Evolutionary conservation across 441 rosid species (phyloP), one percentile per base, ranked within the genome.

Genomic region (Pelargonium citronellum): DNA sequence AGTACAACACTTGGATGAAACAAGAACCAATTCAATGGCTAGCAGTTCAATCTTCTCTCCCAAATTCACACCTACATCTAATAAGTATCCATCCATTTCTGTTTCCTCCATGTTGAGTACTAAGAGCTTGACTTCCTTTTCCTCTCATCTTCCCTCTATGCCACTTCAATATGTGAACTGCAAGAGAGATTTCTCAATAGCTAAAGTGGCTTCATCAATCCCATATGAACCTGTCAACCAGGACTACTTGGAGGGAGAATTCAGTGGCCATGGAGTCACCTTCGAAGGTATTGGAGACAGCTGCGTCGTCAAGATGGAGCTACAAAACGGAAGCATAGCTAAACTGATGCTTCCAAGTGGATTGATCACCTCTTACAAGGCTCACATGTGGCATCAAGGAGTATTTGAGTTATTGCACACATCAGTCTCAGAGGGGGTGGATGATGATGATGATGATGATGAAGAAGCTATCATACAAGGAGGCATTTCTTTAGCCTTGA

Each of bases 341-440:
- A 87, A 79, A 16, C 77, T 94, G 61, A 75, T 87, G 94, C 79
- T 94, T 11, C 86, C 92, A 4, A 77, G 80, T 74, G 97, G 95
- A 3, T 74, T 87, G 81, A 75, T 94, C 78, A 86, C 96, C 9
- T 94, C 97, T 0, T 91, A 90, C 81, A 91, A 91, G 81, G 89
- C 87, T 49, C 82, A 62, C 8, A 81, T 90, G 86, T 90, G 97
- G 97, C 95, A 90, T 15, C 94, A 95, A 1, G 92, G 84, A 39
- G 78, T 75, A 13, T 62, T 85, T n/a, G 99, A 94, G 83, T 83
- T 90, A 63, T 81, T 94, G 64, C 96, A 90, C 75, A 90, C 97
- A 30, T 79, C 86, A n/a, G 97, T 91, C 34, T 78, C 79, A 3
- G 83, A 83, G 72, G 90, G 86, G 41, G 77, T 83, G 27, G 81